Conservation (phyloP, 257 asterid species). For the Gynochthodes officinalis region DNA sequence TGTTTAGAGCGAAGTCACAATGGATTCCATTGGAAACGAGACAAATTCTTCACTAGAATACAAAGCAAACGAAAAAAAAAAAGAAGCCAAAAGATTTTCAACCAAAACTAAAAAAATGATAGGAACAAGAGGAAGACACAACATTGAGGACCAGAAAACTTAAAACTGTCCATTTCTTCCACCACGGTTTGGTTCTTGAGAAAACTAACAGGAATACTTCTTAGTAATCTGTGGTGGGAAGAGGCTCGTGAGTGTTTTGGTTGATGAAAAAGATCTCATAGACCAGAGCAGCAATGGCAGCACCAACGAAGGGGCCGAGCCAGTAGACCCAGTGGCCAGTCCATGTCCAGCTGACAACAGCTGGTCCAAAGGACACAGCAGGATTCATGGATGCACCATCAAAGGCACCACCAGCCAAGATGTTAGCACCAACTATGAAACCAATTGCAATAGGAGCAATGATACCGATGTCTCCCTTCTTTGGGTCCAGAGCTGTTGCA, state of each 20-base stretch:
- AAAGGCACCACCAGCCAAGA: constrained; percentile 81
- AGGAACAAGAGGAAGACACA: neutral
- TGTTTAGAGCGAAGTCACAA: constrained; percentile 3
- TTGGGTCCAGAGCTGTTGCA: constrained; percentile 81
- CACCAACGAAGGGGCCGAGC: constrained; percentile 75
- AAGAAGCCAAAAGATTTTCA: neutral
- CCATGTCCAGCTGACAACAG: constrained; percentile 87
- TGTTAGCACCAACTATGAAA: constrained; percentile 84
- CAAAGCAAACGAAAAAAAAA: constrained; percentile 1
- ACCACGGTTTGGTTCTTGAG: neutral
- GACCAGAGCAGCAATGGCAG: constrained; percentile 57
- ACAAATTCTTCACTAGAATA: constrained; percentile 9
- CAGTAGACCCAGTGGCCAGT: constrained; percentile 80
- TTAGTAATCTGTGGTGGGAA: constrained; percentile 54
- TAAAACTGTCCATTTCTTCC: constrained; percentile 6
- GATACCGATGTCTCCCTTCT: constrained; percentile 68
- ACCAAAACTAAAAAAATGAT: neutral
- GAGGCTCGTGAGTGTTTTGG: constrained; percentile 51
- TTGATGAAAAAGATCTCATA: constrained; percentile 57
- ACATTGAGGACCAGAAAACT: neutral
- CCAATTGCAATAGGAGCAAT: constrained; percentile 86
- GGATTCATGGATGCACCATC: constrained; percentile 92
- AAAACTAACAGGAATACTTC: neutral
- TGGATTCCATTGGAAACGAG: constrained; percentile 20
- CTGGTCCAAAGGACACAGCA: constrained; percentile 84